A percentile compares a stretch with the other conserved stretches of the same genome.
phyloP scores from a whole-genome alignment of 768 basidiomycete species.

The Rhodocollybia butyracea region DNA sequence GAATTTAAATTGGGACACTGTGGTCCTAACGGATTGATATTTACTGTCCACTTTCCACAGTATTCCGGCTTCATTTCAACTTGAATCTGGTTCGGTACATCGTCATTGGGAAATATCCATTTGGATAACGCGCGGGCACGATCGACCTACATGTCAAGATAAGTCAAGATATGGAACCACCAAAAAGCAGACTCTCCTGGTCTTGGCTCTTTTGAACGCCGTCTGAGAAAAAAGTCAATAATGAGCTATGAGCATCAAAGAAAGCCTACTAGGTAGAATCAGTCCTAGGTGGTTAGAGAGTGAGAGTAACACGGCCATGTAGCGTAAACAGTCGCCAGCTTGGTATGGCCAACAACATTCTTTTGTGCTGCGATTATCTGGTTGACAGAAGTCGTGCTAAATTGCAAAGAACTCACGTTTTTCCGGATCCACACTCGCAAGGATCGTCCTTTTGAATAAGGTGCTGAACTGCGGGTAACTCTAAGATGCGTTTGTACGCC shows the following conservation, averaged over 20 bases:
- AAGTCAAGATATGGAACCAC: background rate
- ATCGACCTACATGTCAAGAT: background rate
- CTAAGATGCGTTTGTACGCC: constrained; percentile 72
- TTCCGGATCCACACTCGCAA: constrained; percentile 67
- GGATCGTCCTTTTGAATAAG: constrained; percentile 66
- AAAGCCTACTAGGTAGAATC: constrained; percentile 68
- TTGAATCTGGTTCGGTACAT: constrained; percentile 55
- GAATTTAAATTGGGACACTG: background rate
- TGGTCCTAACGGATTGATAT: background rate
- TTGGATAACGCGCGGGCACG: constrained; percentile 62
- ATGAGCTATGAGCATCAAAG: background rate
- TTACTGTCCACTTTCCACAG: constrained; percentile 84
- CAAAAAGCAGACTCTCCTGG: background rate
- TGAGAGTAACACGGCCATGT: constrained; percentile 78
- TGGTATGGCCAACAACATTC: constrained; percentile 43
- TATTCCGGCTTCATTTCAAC: constrained; percentile 61
- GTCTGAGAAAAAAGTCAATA: constrained; percentile 46
- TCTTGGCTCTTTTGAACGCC: constrained; percentile 72
- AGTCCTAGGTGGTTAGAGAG: constrained; percentile 86
- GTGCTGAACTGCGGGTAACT: constrained; percentile 63
- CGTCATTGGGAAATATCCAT: constrained; percentile 57
- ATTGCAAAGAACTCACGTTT: constrained; percentile 39
- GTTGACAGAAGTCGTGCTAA: background rate
- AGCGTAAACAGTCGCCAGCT: constrained; percentile 47
- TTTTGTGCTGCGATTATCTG: constrained; percentile 30